These are phyloP conservation scores for Aristolochia fimbriata DNA, from an alignment of 164 flowering plant genomes.

Conservation along the genomic window DNA sequence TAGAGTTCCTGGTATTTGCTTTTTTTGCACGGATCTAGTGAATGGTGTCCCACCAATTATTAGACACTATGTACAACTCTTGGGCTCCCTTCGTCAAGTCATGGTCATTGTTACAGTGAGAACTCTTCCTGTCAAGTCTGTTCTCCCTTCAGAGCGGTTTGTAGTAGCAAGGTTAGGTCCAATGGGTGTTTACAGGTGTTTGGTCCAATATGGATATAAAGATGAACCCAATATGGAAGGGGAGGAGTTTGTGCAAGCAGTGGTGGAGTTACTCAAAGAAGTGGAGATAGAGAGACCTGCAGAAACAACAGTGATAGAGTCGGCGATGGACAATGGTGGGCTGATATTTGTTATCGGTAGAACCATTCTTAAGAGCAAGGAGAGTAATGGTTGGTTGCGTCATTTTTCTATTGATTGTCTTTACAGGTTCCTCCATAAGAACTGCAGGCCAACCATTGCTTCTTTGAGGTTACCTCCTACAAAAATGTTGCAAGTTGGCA, in stretches of 20 bases:
- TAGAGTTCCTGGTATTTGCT: constrained; percentile 16
- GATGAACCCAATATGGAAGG: constrained; percentile 14
- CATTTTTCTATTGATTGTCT: constrained; percentile 8
- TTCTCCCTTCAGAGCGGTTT: constrained; percentile 14
- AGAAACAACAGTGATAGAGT: neutral
- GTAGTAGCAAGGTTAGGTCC: constrained; percentile 10
- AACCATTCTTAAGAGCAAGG: constrained; percentile 13
- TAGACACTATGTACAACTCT: constrained; percentile 14
- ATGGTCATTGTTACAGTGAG: constrained; percentile 8
- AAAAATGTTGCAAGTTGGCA: constrained; percentile 5
- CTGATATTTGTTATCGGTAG: constrained; percentile 18
- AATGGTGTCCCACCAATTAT: constrained; percentile 23
- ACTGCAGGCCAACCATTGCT: constrained; percentile 18
- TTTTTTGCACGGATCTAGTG: constrained; percentile 22
- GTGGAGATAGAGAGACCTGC: neutral
- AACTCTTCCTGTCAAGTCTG: constrained; percentile 11
- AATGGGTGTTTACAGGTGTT: constrained; percentile 15
- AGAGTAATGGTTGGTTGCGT: constrained; percentile 8
- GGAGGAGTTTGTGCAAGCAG: constrained; percentile 8
- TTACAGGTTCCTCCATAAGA: constrained; percentile 21
- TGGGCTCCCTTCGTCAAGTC: constrained; percentile 5
- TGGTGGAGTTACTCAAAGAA: constrained; percentile 10
- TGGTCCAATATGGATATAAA: constrained; percentile 23
- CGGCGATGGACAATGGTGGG: constrained; percentile 9
- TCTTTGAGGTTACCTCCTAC: constrained; percentile 12